Percentiles rank a stretch among this genome's conserved stretches.
Evolutionary conservation across 805 yeast genomes (phyloP).

Genomic region (Blastobotrys mokoenaii): DNA sequence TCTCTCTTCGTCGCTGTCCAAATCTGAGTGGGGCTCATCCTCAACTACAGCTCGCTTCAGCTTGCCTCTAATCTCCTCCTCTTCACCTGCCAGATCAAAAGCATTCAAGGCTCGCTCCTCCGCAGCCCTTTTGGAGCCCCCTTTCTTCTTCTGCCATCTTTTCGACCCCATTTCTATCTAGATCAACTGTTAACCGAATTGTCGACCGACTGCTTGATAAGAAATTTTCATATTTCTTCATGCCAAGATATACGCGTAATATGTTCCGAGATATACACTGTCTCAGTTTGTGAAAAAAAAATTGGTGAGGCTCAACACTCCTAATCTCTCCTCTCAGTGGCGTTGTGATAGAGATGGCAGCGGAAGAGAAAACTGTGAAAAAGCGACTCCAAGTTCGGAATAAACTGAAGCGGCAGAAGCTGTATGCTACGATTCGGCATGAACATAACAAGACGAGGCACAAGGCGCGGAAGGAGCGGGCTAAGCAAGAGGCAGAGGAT

Average conservation of each 20-base stretch:
- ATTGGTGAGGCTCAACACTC: too few species aligned
- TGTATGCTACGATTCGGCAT: constrained; percentile 65
- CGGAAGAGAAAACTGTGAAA: not conserved
- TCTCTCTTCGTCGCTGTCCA: constrained; percentile 24
- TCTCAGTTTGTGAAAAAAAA: not conserved
- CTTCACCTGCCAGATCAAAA: constrained; percentile 41
- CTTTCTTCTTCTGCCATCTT: not conserved
- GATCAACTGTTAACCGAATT: not conserved
- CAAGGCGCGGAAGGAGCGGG: constrained; percentile 66
- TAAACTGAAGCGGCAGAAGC: constrained; percentile 71
- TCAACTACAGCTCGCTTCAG: constrained; percentile 27
- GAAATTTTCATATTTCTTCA: not conserved
- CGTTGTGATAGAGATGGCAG: too few species aligned
- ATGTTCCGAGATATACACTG: not conserved
- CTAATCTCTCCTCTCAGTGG: too few species aligned
- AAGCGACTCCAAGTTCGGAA: constrained; percentile 30
- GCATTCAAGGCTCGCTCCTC: constrained; percentile 37
- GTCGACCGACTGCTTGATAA: not conserved
- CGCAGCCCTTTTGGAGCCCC: not conserved
- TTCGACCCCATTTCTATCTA: not conserved
- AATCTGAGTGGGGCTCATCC: constrained; percentile 5
- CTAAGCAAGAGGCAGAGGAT: constrained; percentile 76
- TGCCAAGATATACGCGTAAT: not conserved
- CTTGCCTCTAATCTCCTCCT: constrained; percentile 23
- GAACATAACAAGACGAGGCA: constrained; percentile 72